Base-by-base conservation (phyloP, 73 alveolate species). In the Paramecium primaurelia region DNA sequence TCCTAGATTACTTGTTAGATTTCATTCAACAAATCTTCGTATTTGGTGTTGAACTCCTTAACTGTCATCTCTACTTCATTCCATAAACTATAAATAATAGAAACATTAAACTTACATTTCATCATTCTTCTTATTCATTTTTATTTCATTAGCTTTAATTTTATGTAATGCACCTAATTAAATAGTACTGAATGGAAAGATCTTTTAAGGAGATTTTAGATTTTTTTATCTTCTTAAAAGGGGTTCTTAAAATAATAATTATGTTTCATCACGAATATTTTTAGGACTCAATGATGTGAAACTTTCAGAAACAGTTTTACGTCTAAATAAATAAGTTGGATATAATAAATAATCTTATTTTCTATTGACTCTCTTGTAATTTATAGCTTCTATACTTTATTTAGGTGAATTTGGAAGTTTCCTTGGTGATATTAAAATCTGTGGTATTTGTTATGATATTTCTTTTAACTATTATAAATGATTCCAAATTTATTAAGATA, bases 321-420 rank as follows among this genome's bases (percentile, higher is more conserved):
- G 49, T 42, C 91, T 80, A 80, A 80, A 80, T 18, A 80, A 49
- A 16, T 45, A 80, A n/a, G 91, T 80, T 38, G 91, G 91, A 80
- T 45, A 80, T 6, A 80, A 58, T 28, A 80, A 49, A 20, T 80
- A 80, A 80, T 80, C 91, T 36, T 80, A 49, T 80, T 80, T 80
- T 49, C 58, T 80, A 32, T 47, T 80, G 11, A 28, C 36, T 26
- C 44, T 32, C 18, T 28, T 80, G 58, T n/a, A 40, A 44, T 42
- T 32, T 47, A 80, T 45, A 26, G 91, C 58, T 45, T 80, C 75
- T 4, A 80, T 42, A 45, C 49, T 45, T 80, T 42, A 54, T 12
- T 80, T 80, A 9, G 91, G 91, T 6, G 77, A 45, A 80, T 80
- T 34, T 10, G 91, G 91, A 34, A 49, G 49, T 26, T 42, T 42